Percentiles rank a stretch among this genome's conserved stretches.
These are phyloP conservation scores for Furcasterigmium furcatum DNA, from an alignment of 2,329 filamentous ascomycete genomes.

Conservation along the genomic window DNA sequence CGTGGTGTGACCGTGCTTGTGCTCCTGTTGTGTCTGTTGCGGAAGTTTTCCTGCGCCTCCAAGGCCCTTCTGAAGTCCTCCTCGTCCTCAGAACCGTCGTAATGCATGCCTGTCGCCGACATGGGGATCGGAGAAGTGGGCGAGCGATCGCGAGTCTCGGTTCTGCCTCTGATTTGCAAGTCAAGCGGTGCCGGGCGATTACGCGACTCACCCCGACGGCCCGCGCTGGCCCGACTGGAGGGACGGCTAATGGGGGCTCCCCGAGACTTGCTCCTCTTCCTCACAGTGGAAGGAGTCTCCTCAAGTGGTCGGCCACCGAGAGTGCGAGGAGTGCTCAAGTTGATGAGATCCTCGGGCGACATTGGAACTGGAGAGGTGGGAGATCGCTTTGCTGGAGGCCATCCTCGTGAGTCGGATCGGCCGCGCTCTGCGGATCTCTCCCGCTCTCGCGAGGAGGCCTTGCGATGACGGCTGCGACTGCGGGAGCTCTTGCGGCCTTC, in stretches of 20 bases:
- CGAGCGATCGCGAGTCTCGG: conserved; percentile 61
- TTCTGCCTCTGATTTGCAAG: conserved; percentile 53
- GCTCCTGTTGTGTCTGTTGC: conserved; percentile 51
- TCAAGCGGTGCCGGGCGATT: conserved; percentile 28
- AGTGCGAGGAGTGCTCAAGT: conserved; percentile 47
- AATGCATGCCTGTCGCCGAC: conserved; percentile 53
- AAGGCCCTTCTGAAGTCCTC: conserved; percentile 53
- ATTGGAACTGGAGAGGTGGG: conserved; percentile 91
- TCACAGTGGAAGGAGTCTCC: conserved; percentile 42
- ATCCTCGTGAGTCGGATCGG: conserved; percentile 62
- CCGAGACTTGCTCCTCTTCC: conserved; percentile 33
- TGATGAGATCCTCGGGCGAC: conserved; percentile 82
- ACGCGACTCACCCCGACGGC: neutral
- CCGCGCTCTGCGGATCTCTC: conserved; percentile 70
- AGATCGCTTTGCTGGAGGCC: conserved; percentile 74
- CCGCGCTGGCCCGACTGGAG: conserved; percentile 41
- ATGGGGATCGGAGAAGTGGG: conserved; percentile 81
- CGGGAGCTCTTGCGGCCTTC: conserved; percentile 38
- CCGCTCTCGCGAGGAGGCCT: conserved; percentile 48
- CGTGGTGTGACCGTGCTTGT: conserved; percentile 31
- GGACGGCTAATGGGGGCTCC: conserved; percentile 20
- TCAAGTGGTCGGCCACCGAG: conserved; percentile 18
- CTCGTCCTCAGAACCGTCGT: conserved; percentile 62
- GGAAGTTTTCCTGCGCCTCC: conserved; percentile 52
- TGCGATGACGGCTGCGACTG: conserved; percentile 38